Evolutionary conservation across 139 green algal genomes (phyloP), one percentile per base, ranked within the genome.

Genomic region (Closterium sp.): DNA sequence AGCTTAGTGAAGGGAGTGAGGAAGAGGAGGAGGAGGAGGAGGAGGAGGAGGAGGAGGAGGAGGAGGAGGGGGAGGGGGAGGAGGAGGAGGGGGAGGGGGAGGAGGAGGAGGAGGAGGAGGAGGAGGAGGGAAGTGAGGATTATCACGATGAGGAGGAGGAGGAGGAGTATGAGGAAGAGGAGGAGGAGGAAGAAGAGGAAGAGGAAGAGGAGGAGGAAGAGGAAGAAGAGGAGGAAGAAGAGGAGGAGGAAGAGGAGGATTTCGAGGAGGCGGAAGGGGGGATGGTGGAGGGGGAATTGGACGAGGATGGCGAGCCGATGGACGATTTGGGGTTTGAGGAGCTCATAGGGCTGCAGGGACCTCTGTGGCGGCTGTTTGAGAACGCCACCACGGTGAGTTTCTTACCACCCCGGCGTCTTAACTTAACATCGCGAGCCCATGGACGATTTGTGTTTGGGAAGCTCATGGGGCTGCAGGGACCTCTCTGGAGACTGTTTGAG

Each of bases 261-360:
- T 76, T 76, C 25, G 55, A 76, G 55, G 55, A 76, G 55, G 55
- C 25, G 30, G 36, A 31, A 21, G 88, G 0, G 55, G 84, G 32
- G 19, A 34, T 35, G 31, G 84, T 12, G 31, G 84, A 33, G 31
- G 55, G 55, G 23, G 87, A 94, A 89, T 6, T 94, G n/a, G 87
- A 89, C 28, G 91, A 95, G 84, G 69, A 93, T 25, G 31, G 38
- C 0, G 92, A 94, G 64, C 34, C 31, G 8, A 92, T 85, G 31
- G 93, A 93, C 10, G 95, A 96, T 84, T 84, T 96, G 83, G 93
- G 95, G 1, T 94, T 96, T 87, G 95, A 96, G 36, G 95, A 96
- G 88, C 91, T 96, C 25, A 88, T 96, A 19, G 95, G 95, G 19
- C 85, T 96, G 87, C 93, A 93, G 33, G 94, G 94, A 30, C 94